These are phyloP conservation scores for Hypoxylon sp. DNA, from an alignment of 2,329 filamentous ascomycete genomes.

Conservation along the genomic window DNA sequence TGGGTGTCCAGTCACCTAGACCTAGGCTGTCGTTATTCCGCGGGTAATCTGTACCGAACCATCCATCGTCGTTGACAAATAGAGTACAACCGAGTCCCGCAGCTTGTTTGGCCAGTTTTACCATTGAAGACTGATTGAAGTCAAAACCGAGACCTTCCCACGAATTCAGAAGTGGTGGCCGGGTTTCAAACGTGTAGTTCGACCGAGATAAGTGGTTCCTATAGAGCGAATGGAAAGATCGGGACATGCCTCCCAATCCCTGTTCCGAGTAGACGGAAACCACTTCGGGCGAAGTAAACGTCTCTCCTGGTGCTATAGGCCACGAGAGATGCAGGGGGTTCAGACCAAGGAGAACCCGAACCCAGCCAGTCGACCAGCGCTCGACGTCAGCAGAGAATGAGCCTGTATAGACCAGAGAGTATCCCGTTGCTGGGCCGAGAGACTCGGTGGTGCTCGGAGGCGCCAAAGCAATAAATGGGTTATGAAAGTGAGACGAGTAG, in stretches of 20 bases:
- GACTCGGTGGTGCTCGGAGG: constrained; percentile 70
- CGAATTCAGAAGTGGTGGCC: constrained; percentile 71
- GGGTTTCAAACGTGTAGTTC: constrained; percentile 65
- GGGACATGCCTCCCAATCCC: constrained; percentile 73
- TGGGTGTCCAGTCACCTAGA: constrained; percentile 73
- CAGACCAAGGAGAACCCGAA: constrained; percentile 70
- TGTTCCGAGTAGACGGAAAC: constrained; percentile 71
- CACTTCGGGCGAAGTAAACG: constrained; percentile 71
- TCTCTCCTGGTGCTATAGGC: constrained; percentile 66
- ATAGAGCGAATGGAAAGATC: constrained; percentile 72
- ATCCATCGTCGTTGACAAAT: constrained; percentile 76
- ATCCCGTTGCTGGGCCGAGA: constrained; percentile 73
- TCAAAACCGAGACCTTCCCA: constrained; percentile 74
- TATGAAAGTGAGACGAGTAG: constrained; percentile 74
- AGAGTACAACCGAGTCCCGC: constrained; percentile 71
- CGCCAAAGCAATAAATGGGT: constrained; percentile 72
- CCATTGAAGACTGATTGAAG: constrained; percentile 68
- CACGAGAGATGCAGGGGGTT: constrained; percentile 73
- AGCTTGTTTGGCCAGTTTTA: constrained; percentile 67
- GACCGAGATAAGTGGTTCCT: constrained; percentile 68
- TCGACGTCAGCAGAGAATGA: constrained; percentile 73
- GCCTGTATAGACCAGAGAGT: constrained; percentile 74
- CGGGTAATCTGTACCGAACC: constrained; percentile 74
- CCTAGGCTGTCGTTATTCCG: constrained; percentile 69
- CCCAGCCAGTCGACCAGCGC: constrained; percentile 71